Evolutionary conservation across 1,284 basidiomycete species (phyloP).

Genomic region (Apiotrichum brassicae): DNA sequence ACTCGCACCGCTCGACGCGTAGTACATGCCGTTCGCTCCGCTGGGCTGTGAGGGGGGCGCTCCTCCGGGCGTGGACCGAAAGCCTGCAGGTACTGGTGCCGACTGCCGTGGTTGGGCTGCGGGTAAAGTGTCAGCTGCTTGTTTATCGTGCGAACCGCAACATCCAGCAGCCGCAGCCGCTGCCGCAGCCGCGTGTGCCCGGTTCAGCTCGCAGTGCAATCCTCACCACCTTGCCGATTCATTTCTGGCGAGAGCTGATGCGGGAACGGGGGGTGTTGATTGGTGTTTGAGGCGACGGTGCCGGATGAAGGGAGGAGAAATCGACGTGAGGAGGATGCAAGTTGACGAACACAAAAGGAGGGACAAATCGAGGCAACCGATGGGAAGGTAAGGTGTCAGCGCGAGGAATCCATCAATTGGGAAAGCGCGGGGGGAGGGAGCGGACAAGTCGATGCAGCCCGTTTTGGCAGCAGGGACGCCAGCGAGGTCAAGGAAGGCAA

Average conservation of each 20-base stretch:
- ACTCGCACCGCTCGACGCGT: constrained; percentile 27
- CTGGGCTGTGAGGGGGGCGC: constrained; percentile 6
- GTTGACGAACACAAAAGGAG: too few species aligned
- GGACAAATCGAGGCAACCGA: too few species aligned
- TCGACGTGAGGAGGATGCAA: too few species aligned
- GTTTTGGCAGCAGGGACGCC: too few species aligned
- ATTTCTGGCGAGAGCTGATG: constrained; percentile 1
- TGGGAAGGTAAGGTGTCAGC: background rate
- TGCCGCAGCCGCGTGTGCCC: too few species aligned
- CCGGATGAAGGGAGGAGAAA: background rate
- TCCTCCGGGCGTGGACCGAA: constrained; percentile 10
- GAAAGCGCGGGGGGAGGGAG: background rate
- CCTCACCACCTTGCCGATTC: constrained; percentile 20
- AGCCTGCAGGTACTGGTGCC: constrained; percentile 10
- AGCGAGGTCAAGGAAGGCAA: too few species aligned
- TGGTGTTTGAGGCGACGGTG: background rate
- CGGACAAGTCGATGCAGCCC: background rate
- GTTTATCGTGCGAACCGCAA: too few species aligned
- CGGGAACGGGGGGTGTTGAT: too few species aligned
- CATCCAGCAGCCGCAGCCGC: too few species aligned
- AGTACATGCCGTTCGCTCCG: constrained; percentile 34
- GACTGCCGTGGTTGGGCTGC: constrained; percentile 14
- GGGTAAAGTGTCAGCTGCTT: constrained; percentile 1
- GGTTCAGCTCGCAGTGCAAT: too few species aligned
- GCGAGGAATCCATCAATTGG: background rate